Conservation (phyloP, 129 eudicot genomes). For the Ambrosia trifida region DNA sequence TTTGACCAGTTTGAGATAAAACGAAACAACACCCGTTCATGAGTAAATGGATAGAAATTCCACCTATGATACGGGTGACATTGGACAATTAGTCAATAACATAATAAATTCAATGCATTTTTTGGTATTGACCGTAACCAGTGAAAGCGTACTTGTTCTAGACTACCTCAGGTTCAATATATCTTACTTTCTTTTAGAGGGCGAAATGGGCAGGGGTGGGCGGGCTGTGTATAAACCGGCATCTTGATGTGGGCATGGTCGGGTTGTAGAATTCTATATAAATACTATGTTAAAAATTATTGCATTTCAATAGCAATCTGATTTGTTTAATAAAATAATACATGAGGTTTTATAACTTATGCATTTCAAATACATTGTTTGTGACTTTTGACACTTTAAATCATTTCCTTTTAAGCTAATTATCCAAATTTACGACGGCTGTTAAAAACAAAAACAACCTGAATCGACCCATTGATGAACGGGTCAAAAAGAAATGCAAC, state of each 20-base stretch:
- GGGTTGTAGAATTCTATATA: background rate
- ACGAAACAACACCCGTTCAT: background rate
- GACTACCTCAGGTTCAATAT: background rate
- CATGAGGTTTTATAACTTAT: background rate
- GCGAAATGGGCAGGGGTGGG: too few relatives aligned
- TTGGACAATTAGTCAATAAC: background rate
- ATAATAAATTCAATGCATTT: background rate
- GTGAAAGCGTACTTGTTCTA: background rate
- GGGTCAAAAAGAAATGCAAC: background rate
- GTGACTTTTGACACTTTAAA: background rate
- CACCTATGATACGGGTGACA: background rate
- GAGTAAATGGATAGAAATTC: background rate
- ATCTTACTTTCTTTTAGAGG: background rate
- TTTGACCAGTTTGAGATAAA: background rate
- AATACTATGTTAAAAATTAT: too few relatives aligned
- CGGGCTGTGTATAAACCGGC: too few relatives aligned
- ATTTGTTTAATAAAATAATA: too few relatives aligned
- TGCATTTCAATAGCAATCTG: too few relatives aligned
- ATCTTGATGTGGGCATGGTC: background rate
- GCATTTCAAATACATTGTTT: background rate
- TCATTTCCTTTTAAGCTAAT: background rate
- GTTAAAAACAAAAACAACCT: background rate
- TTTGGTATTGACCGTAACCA: background rate
- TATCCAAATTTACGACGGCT: background rate
- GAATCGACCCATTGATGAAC: background rate